phyloP scores from a whole-genome alignment of 441 rosid species.

The Aquilaria agallochum region DNA sequence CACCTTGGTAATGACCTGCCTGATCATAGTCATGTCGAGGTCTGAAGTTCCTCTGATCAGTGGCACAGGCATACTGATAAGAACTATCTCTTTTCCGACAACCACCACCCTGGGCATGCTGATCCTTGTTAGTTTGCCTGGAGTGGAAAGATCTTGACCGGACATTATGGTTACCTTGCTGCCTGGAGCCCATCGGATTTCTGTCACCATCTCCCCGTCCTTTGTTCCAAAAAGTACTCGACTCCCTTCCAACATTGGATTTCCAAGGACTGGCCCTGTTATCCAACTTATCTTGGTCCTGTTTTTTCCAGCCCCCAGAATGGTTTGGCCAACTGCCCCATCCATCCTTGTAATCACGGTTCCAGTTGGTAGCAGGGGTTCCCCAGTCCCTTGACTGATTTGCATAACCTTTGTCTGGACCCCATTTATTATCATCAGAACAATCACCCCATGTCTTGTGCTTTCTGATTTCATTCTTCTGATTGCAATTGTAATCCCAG shows the following conservation, averaged over 20 bases:
- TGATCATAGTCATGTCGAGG: constrained; percentile 25
- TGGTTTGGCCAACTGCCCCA: constrained; percentile 16
- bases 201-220: constrained; percentile 22
- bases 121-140: constrained; percentile 19
- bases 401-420: constrained; percentile 10
- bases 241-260: constrained; percentile 7
- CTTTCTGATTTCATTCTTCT: constrained; percentile 19
- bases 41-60: constrained; percentile 32
- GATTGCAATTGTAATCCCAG: constrained; percentile 32
- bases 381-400: constrained; percentile 15
- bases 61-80: constrained; percentile 15
- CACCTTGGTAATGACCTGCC: constrained; percentile 15
- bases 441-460: constrained; percentile 26
- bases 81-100: constrained; percentile 34
- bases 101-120: constrained; percentile 33
- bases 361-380: constrained; percentile 14
- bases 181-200: constrained; percentile 25
- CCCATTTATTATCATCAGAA: constrained; percentile 27
- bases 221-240: constrained; percentile 6
- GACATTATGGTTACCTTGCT: constrained; percentile 7
- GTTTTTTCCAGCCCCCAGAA: constrained; percentile 18
- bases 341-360: constrained; percentile 15
- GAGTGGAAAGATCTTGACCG: constrained; percentile 20
- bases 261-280: constrained; percentile 19
- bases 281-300: constrained; percentile 15